Conservation (phyloP, 2,329 filamentous ascomycete species). For the Davidsoniella virescens region DNA sequence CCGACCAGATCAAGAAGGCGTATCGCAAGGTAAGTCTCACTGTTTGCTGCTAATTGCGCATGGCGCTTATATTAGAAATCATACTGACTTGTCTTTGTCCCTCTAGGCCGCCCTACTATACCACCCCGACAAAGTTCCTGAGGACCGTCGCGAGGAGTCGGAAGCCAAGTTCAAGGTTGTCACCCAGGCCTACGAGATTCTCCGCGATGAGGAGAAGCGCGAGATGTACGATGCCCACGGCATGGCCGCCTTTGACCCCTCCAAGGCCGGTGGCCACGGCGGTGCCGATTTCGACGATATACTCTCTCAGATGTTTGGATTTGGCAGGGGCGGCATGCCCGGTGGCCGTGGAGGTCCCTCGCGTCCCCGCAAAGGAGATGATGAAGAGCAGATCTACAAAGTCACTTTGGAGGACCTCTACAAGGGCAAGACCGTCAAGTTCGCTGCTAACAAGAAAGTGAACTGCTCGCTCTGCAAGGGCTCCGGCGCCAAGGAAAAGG, state of each 20-base stretch:
- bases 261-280: slow-evolving; percentile 30
- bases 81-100: slow-evolving; percentile 5
- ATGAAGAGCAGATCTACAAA: slow-evolving; percentile 83
- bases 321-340: slow-evolving; percentile 43
- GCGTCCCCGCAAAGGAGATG: slow-evolving; percentile 53
- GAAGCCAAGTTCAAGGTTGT: slow-evolving; percentile 87
- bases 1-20: slow-evolving; percentile 81
- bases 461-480: slow-evolving; percentile 80
- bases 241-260: slow-evolving; percentile 86
- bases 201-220: slow-evolving; percentile 87
- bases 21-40: slow-evolving; percentile 66
- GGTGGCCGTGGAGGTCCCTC: slow-evolving; percentile 36
- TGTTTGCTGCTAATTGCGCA: not conserved
- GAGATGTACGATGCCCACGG: slow-evolving; percentile 84
- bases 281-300: slow-evolving; percentile 84
- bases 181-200: slow-evolving; percentile 92
- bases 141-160: slow-evolving; percentile 67
- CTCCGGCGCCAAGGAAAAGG: slow-evolving; percentile 77
- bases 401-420: slow-evolving; percentile 89
- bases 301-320: slow-evolving; percentile 79
- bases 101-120: slow-evolving; percentile 64
- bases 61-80: not conserved
- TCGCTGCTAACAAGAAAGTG: slow-evolving; percentile 83
- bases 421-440: slow-evolving; percentile 96
- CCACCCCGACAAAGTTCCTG: slow-evolving; percentile 90